These are phyloP conservation scores for Penicillium sp. DNA, from an alignment of 2,329 filamentous ascomycete genomes.

Conservation along the genomic window DNA sequence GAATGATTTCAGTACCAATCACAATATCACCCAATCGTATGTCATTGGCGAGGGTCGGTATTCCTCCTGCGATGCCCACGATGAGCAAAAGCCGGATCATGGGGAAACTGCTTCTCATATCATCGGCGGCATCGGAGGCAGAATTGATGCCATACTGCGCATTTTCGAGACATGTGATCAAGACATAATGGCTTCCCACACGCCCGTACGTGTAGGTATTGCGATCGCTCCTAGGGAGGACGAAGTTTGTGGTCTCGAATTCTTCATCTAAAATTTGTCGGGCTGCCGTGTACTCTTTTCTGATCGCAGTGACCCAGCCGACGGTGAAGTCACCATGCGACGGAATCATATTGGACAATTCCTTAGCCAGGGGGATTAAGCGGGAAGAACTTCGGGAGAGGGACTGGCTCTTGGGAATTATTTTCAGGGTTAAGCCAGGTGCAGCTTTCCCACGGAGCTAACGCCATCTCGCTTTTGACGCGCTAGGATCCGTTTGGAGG, in stretches of 20 bases:
- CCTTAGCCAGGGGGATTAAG: background rate
- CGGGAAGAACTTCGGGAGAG: background rate
- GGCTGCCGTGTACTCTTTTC: constrained; percentile 1
- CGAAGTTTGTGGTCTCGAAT: background rate
- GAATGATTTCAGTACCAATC: background rate
- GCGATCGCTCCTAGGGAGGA: background rate
- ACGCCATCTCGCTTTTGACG: background rate
- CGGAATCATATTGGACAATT: background rate
- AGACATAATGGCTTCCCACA: background rate
- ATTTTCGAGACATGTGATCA: background rate
- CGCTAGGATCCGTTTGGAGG: background rate
- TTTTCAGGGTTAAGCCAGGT: background rate
- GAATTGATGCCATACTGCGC: background rate
- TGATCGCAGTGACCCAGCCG: background rate
- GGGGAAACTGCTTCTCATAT: constrained; percentile 1
- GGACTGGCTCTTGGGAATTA: background rate
- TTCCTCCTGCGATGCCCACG: background rate
- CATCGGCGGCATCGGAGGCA: background rate
- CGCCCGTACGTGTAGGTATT: constrained; percentile 1
- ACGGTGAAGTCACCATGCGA: constrained; percentile 2
- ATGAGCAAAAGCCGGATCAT: background rate
- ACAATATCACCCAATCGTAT: background rate
- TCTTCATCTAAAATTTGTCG: background rate
- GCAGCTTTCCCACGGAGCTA: background rate
- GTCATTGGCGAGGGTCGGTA: background rate